These are phyloP conservation scores for Hymenoscyphus albidus DNA, from an alignment of 2,329 filamentous ascomycete genomes.

Conservation along the genomic window DNA sequence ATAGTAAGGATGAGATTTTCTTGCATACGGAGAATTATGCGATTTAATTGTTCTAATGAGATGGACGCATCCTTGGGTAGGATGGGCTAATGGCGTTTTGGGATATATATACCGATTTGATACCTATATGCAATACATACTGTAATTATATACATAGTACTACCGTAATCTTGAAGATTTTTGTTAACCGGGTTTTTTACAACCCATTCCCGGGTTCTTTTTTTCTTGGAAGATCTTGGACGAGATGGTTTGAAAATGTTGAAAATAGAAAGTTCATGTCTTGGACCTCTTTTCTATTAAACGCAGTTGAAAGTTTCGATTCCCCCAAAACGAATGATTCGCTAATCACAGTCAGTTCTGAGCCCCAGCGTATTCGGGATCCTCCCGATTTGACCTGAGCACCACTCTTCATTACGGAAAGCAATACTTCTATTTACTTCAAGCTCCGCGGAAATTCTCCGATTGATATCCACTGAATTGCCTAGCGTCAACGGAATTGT, in stretches of 20 bases:
- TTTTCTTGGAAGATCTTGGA: not conserved
- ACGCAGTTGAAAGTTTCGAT: not conserved
- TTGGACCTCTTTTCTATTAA: not conserved
- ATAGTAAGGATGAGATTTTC: constrained; percentile 82
- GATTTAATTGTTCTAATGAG: constrained; percentile 48
- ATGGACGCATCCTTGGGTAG: not conserved
- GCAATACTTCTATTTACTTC: too few species aligned
- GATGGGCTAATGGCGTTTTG: not conserved
- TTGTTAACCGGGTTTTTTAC: not conserved
- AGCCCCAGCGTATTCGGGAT: too few species aligned
- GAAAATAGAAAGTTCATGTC: not conserved
- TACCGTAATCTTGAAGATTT: not conserved
- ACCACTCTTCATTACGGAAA: too few species aligned
- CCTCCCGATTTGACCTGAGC: too few species aligned
- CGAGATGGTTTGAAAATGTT: too few species aligned
- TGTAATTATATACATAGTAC: not conserved
- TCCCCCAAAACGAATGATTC: not conserved
- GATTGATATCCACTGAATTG: too few species aligned
- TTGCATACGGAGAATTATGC: constrained; percentile 95
- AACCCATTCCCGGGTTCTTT: not conserved
- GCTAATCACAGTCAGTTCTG: too few species aligned
- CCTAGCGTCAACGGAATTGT: too few species aligned
- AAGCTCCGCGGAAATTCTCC: too few species aligned
- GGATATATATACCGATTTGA: constrained; percentile 3
- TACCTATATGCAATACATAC: constrained; percentile 2